Base-by-base conservation (phyloP, 805 yeast genomes). In the Metschnikowia baotianmanensis region DNA sequence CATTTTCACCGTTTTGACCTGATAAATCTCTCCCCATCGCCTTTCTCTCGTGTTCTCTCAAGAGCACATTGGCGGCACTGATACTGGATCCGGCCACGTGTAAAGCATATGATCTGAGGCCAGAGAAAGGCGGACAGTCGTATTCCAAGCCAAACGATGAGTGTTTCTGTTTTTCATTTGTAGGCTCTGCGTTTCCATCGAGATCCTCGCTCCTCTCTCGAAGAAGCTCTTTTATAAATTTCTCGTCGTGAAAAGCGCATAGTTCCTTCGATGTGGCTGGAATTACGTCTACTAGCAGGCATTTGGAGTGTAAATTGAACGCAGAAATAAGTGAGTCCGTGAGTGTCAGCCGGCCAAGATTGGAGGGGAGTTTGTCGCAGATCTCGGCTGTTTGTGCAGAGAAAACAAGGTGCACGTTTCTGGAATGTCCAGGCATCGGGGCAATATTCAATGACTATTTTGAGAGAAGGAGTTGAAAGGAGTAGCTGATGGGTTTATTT, bases 61-160 rank as follows among this genome's bases (percentile, higher is more conserved):
- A 48, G 51, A 62, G 65, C 5, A 61, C 25, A 18, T 35, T 57
- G 0, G 77, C 78, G 8, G 81, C 66, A 9, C 72, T 55, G 9
- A 83, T 46, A 2, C 86, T 77, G 0, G 87, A 75, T 0, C 86
- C 86, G 0, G 83, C 78, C 0, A 72, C 59, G 0, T 64, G 57
- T 16, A 54, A 56, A 5, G 77, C 71, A 50, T 84, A 83, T 44
- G 69, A 65, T 8, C 63, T 61, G 53, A 84, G 56, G 7, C 60
- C 63, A 0, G 82, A 77, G 52, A 84, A 84, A 0, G 74, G 50
- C 1, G 83, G 83, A 55, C 90, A 84, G 55, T 84, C 93, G 45
- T 75, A 76, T 12, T 58, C 57, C 5, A 84, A 58, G 0, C 86
- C 86, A n/a, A n/a, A n/a, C n/a, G n/a, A n/a, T n/a, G n/a, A n/a